phyloP scores from a whole-genome alignment of 179 eudicot genomes.

The Drosera spatulata region DNA sequence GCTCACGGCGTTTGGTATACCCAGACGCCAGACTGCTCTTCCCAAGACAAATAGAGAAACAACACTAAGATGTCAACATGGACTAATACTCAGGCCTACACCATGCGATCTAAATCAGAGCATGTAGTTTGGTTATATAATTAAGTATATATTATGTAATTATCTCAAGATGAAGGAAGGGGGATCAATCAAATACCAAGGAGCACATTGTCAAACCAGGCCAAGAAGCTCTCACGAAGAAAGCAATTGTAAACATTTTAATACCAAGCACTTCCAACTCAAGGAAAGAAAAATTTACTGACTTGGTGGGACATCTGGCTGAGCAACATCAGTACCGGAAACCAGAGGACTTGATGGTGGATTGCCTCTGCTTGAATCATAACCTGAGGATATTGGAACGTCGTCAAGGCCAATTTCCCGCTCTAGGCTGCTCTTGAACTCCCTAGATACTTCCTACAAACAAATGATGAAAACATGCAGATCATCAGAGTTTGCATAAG shows the following conservation, averaged over 20 bases:
- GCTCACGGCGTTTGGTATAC: too few species aligned
- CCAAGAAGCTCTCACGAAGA: neutral
- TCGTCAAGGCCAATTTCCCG: conserved; percentile 94
- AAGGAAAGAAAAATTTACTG: conserved; percentile 15
- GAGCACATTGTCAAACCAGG: conserved; percentile 24
- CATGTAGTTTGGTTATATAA: neutral
- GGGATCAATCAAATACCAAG: conserved; percentile 19
- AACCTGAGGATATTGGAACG: conserved; percentile 25
- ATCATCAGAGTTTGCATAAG: conserved; percentile 1
- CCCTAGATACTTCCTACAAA: conserved; percentile 81
- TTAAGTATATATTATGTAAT: neutral
- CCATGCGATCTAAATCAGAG: too few species aligned
- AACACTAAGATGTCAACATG: too few species aligned
- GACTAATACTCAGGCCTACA: too few species aligned
- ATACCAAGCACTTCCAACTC: too few species aligned
- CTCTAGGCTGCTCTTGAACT: conserved; percentile 86
- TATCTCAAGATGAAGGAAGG: neutral
- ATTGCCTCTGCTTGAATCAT: conserved; percentile 25
- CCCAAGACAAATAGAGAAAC: too few species aligned
- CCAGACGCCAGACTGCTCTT: too few species aligned
- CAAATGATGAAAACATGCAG: conserved; percentile 5
- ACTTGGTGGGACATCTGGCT: conserved; percentile 36
- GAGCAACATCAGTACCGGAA: conserved; percentile 23
- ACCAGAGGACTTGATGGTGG: conserved; percentile 18
- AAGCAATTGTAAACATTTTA: too few species aligned